Evolutionary conservation across 2,329 filamentous ascomycete species (phyloP), one percentile per base, ranked within the genome.

Genomic region (Aspergillus quadricinctus): DNA sequence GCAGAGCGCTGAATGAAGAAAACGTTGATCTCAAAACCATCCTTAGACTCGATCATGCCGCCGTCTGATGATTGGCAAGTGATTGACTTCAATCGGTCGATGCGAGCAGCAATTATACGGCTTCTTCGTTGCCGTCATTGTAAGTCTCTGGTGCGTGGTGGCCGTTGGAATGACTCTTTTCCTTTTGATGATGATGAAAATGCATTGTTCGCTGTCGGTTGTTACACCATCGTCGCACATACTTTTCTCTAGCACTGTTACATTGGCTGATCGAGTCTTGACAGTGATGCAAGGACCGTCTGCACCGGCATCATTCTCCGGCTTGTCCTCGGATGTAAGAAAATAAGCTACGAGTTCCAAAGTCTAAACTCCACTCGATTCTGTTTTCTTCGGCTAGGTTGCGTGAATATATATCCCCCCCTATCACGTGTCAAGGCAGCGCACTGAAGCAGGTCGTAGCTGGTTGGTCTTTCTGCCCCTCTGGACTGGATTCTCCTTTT

Each of bases 1-100:
- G 63, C 11, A 61, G 53, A 31, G 57, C 56, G 1, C 53, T 64
- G 21, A 10, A 31, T 3, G 61, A 63, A 5, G 50, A 43, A 0
- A 41, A 41, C 17, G 10, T 43, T 28, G 37, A 3, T 70, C 67
- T 2, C 67, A 66, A 1, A 56, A 8, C 61, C 62, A 0, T 69
- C 67, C n/a, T 56, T 69, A 0, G 67, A 69, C 25, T 68, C 66
- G 2, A 68, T 69, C 0, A 70, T 68, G 68, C 66, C 66, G 14
- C 29, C 67, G 6, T 66, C 67, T 25, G 63, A 66, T 46, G 59
- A 66, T 6, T 62, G 61, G 1, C 58, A 66, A 10, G 62, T 61
- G 2, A 50, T 29, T 25, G 50, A 55, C 3, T 28, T 58, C 23
- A 45, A 51, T 48, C 54, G 48, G 43, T 51, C 48, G 19, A 41